These are phyloP conservation scores for Aspergillus fischeri DNA, from an alignment of 2,329 filamentous ascomycete genomes.

Conservation along the genomic window DNA sequence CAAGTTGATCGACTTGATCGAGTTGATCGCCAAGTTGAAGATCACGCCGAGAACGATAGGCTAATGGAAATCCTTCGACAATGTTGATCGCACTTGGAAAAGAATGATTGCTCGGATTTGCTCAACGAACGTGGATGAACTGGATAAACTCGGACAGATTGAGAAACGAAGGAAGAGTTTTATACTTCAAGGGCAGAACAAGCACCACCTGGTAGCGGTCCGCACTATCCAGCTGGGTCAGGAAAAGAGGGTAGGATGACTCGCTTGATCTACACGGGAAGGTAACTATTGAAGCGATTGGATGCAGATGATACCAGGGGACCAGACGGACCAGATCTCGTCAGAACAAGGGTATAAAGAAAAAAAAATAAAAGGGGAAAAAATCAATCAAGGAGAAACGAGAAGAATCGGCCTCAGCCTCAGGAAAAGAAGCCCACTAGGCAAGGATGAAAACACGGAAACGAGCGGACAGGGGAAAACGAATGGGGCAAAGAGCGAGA, in stretches of 20 bases:
- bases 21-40: constrained; percentile 1
- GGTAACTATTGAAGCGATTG: not conserved
- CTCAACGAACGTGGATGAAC: not conserved
- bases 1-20: not conserved
- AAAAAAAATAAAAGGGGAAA: not conserved
- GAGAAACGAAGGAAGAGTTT: constrained; percentile 2
- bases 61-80: not conserved
- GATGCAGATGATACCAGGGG: not conserved
- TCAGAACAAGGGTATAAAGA: not conserved
- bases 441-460: not conserved
- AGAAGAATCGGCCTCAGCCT: not conserved
- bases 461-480: not conserved
- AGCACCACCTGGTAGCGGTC: not conserved
- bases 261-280: not conserved
- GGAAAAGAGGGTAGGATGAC: not conserved
- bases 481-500: not conserved
- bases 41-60: constrained; percentile 7
- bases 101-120: not conserved
- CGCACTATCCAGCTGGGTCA: not conserved
- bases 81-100: not conserved
- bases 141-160: not conserved
- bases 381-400: not conserved
- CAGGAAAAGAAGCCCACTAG: not conserved
- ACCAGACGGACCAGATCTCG: not conserved
- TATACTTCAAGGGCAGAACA: not conserved